Evolutionary conservation across 1,284 basidiomycete species (phyloP).

Genomic region (Trametes sp.): DNA sequence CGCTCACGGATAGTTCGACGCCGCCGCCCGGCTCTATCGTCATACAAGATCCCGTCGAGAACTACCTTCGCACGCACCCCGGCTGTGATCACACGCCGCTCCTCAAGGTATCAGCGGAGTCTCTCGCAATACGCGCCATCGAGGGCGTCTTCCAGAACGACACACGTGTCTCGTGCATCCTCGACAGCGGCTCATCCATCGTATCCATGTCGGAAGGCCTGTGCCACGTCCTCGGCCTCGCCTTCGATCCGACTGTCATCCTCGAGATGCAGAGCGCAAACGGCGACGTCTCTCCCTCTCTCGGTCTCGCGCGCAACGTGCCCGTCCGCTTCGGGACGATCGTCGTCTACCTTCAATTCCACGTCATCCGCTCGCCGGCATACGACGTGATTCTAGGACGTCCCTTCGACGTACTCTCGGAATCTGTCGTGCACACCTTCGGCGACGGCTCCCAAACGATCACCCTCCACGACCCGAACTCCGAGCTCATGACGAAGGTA

Average conservation of each 20-base stretch:
- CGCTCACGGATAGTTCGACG: too few species aligned
- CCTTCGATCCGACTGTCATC: slow-evolving; percentile 32
- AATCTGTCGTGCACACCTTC: slow-evolving; percentile 34
- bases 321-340: slow-evolving; percentile 23
- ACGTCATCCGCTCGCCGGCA: slow-evolving; percentile 38
- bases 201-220: slow-evolving; percentile 37
- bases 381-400: slow-evolving; percentile 45
- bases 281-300: slow-evolving; percentile 30
- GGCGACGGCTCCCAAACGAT: slow-evolving; percentile 34
- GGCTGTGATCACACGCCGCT: background rate
- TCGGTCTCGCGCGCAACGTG: slow-evolving; percentile 38
- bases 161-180: slow-evolving; percentile 30
- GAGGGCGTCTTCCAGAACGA: slow-evolving; percentile 17
- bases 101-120: slow-evolving; percentile 10
- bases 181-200: slow-evolving; percentile 38
- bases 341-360: slow-evolving; percentile 34
- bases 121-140: slow-evolving; percentile 24
- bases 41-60: slow-evolving; percentile 18
- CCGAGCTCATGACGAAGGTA: slow-evolving; percentile 22
- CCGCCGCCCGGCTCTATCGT: too few species aligned
- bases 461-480: slow-evolving; percentile 40
- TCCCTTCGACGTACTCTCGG: slow-evolving; percentile 44
- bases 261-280: slow-evolving; percentile 40
- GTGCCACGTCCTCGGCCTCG: slow-evolving; percentile 25
- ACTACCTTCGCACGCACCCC: slow-evolving; percentile 13